Base-by-base conservation (phyloP, 768 basidiomycete species). In the Strobilomyces confusus region DNA sequence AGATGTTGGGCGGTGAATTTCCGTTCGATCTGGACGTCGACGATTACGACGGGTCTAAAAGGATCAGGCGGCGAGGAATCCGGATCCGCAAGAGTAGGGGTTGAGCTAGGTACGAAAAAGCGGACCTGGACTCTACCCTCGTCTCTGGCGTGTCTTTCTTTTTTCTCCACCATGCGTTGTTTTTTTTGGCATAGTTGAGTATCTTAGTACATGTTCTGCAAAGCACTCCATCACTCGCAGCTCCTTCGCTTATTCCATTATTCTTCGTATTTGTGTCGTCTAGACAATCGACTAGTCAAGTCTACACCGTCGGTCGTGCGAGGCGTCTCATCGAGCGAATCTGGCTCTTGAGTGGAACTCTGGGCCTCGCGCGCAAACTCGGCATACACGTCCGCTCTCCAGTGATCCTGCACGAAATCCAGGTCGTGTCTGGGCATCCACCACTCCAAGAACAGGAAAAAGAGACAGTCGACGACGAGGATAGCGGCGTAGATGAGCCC, bases 401-500 rank as follows among this genome's bases (percentile, higher is more conserved):
- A 92, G 48, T 82, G 75, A 50, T 73, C 73, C 25, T 77, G 71
- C 0, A 92, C 93, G 58, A 80, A 83, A 67, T 95, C 90, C 48
- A 97, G 72, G 51, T 84, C 76, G 20, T 86, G 81, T 43, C 86
- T 73, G 0, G 95, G 95, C 65, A 84, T 79, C 76, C 83, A 84
- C 84, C 83, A 89, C 62, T 97, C 92, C 4, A 99, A 75, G 45
- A 91, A 74, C 59, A 84, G 63, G 67, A 92, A 93, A 70, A 97
- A 95, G 9, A 95, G 68, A 64, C 92, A 92, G 61, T 94, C 87
- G 1, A 98, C 90, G 26, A 94, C 75, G 38, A 97, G 72, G 37
- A 98, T 98, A 58, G 87, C 82, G 9, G 89, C 85, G 62, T 92
- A 89, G 41, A 98, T 97, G 2, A 83, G 82, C 0, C 97, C 97